Evolutionary conservation across 2,329 filamentous ascomycete species (phyloP).

Genomic region (Aureobasidium sp.): DNA sequence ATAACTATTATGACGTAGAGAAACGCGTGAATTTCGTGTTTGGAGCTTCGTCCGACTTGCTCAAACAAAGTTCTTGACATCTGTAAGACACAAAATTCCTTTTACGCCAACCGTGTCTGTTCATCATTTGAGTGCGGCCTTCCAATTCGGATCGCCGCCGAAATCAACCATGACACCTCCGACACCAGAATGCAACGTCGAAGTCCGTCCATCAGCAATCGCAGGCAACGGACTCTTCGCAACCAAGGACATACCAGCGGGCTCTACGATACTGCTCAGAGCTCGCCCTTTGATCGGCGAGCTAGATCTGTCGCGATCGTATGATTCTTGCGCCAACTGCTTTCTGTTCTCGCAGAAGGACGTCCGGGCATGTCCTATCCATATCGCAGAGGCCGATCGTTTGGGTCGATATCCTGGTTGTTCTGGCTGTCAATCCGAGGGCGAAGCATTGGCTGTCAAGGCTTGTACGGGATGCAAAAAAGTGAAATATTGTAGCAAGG

Average conservation of each 20-base stretch:
- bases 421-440: background rate
- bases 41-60: background rate
- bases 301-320: conserved; percentile 46
- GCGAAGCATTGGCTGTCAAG: conserved; percentile 34
- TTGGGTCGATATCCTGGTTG: background rate
- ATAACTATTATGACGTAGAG: background rate
- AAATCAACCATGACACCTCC: background rate
- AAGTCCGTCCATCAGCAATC: conserved; percentile 20
- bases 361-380: conserved; percentile 18
- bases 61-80: background rate
- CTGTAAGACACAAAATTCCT: background rate
- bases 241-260: conserved; percentile 39
- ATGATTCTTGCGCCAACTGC: conserved; percentile 53
- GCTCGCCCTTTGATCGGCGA: conserved; percentile 48
- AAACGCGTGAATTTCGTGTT: background rate
- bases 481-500: conserved; percentile 55
- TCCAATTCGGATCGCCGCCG: background rate
- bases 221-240: conserved; percentile 52
- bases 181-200: conserved; percentile 10
- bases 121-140: background rate
- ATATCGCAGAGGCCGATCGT: conserved; percentile 18
- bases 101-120: background rate
- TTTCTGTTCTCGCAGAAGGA: conserved; percentile 38
- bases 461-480: conserved; percentile 52
- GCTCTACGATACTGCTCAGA: conserved; percentile 44